Conservation (phyloP, 768 basidiomycete genomes). For the Russula virescens region DNA sequence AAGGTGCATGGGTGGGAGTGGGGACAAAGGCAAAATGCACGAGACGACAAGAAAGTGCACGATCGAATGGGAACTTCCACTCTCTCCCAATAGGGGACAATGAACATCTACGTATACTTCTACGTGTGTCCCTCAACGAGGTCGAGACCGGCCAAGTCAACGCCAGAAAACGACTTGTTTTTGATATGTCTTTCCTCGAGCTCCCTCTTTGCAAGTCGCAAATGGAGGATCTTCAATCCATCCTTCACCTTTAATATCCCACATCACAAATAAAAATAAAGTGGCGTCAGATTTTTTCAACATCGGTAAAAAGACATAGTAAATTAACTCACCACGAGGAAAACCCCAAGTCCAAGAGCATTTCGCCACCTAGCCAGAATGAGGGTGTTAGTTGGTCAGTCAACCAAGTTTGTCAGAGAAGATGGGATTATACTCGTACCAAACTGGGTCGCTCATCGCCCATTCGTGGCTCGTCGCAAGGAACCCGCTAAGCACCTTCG, state of each 20-base stretch:
- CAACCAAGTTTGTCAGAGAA: too few species aligned
- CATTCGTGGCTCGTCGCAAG: constrained; percentile 53
- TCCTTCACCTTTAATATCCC: constrained; percentile 62
- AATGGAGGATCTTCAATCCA: constrained; percentile 57
- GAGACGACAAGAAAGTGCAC: too few species aligned
- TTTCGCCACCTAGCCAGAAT: constrained; percentile 53
- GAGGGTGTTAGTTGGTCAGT: neutral
- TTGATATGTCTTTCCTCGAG: constrained; percentile 62
- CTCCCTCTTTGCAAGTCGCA: constrained; percentile 67
- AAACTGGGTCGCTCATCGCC: constrained; percentile 67
- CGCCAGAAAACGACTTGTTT: constrained; percentile 64
- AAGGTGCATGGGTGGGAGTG: too few species aligned
- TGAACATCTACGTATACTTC: neutral
- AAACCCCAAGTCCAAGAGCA: constrained; percentile 59
- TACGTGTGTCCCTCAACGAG: constrained; percentile 36
- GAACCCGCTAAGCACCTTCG: constrained; percentile 29
- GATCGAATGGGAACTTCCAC: too few species aligned
- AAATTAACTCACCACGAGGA: constrained; percentile 45
- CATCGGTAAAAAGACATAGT: too few species aligned
- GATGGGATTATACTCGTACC: too few species aligned
- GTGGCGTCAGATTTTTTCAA: too few species aligned
- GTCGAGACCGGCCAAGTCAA: constrained; percentile 63
- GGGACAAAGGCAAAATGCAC: too few species aligned
- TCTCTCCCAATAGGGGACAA: too few species aligned
- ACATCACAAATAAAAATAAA: too few species aligned